Base-by-base conservation (phyloP, 192 early-diverging fungal species). In the Backusella macrospora region DNA sequence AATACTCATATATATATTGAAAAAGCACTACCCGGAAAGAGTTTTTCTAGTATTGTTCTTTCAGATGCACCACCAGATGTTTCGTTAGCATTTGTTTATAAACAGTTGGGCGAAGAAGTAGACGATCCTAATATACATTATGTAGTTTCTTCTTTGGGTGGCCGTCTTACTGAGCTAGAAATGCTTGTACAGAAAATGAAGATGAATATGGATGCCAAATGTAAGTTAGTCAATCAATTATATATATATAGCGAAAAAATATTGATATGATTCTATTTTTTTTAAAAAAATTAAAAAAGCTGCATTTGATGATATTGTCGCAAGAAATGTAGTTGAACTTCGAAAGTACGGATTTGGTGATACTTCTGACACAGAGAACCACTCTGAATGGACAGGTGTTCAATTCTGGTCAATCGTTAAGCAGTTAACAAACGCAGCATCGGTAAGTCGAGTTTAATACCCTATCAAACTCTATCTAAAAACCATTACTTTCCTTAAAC, bases 381-480 rank as follows among this genome's bases (percentile, higher is more conserved):
- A 62, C 2, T 45, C 78, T 23, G 68, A 85, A 21, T 99, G 98
- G 97, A 89, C 87, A 42, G 81, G 91, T 0, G 86, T 93, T 46
- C 98, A 99, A 82, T 97, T 98, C 80, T 98, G 96, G 95, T 84
- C 89, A 47, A 78, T 98, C 26, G 82, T 96, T 62, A 88, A 90
- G 59, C 79, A 88, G 63, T 85, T 99, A 18, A 87, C 90, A 15
- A 80, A 74, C 29, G 48, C 82, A 5, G 82, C 84, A 3, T 83
- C 82, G 66, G 52, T 55, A 55, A 55, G 26, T 59, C 48, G 9
- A 13, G 15, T 44, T 47, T 63, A 59, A 12, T 59, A 59, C 5
- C 52, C 52, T 59, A 59, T 59, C 52, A 26, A 59, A 23, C 21
- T 23, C 23, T 59, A 1, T 59, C 21, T 26, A 59, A 26, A 8